phyloP scores from a whole-genome alignment of 768 basidiomycete genomes.

The Kwoniella sp. region DNA sequence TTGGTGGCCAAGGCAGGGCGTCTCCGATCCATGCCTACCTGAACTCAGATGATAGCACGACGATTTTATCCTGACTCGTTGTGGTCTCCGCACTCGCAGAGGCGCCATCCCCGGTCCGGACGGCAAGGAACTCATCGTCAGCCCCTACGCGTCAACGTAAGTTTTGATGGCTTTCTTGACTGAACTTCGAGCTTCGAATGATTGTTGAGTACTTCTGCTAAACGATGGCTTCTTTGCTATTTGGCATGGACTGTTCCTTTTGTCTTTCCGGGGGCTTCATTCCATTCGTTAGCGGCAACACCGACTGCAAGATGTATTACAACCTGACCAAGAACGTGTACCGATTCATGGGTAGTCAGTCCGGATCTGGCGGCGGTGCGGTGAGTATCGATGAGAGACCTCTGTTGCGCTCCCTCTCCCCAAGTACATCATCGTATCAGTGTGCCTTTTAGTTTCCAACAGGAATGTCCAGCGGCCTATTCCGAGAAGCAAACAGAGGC shows the following conservation, averaged over 20 bases:
- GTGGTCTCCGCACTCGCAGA: slow-evolving; percentile 22
- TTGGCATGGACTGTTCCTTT: too few species aligned
- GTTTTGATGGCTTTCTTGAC: too few species aligned
- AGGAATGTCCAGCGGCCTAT: too few species aligned
- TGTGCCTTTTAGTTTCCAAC: too few species aligned
- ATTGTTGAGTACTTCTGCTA: too few species aligned
- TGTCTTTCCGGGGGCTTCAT: too few species aligned
- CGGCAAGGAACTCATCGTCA: slow-evolving; percentile 43
- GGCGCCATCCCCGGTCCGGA: slow-evolving; percentile 40
- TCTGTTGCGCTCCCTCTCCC: too few species aligned
- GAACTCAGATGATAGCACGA: not conserved
- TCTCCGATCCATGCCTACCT: not conserved
- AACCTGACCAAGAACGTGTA: slow-evolving; percentile 52
- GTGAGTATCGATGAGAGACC: slow-evolving; percentile 19
- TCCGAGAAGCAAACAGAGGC: not conserved
- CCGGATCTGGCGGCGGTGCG: slow-evolving; percentile 19
- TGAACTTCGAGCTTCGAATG: too few species aligned
- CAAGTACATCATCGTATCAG: not conserved
- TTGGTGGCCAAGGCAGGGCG: not conserved
- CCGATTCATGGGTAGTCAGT: slow-evolving; percentile 47
- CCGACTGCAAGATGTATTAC: slow-evolving; percentile 54
- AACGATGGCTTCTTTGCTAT: too few species aligned
- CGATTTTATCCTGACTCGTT: not conserved
- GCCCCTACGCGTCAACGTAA: slow-evolving; percentile 47
- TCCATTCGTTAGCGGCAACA: slow-evolving; percentile 37